phyloP scores from a whole-genome alignment of 371 early-diverging fungal species.

The Paraphysoderma sedebokerense region DNA sequence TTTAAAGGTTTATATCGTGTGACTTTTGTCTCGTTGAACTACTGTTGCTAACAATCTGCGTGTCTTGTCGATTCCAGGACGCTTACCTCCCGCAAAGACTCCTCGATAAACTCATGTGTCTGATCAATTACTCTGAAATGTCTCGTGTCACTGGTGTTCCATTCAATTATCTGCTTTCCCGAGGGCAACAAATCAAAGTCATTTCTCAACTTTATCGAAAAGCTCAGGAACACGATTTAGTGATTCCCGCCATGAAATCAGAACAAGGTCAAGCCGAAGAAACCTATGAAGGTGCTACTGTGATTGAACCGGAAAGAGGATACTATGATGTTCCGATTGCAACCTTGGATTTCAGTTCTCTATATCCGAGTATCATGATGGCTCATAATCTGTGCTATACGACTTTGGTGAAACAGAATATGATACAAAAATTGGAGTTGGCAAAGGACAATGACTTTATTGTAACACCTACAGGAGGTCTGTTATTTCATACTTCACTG shows the following conservation, averaged over 20 bases:
- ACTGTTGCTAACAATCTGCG: neutral
- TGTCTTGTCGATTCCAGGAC: conserved; percentile 42
- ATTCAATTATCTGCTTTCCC: conserved; percentile 84
- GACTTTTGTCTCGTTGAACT: neutral
- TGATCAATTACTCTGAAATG: conserved; percentile 98
- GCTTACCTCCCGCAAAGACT: conserved; percentile 93
- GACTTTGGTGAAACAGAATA: conserved; percentile 42
- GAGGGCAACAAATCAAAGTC: conserved; percentile 98
- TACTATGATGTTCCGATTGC: conserved; percentile 95
- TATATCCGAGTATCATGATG: conserved; percentile 99
- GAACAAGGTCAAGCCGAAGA: conserved; percentile 60
- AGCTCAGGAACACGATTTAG: conserved; percentile 61
- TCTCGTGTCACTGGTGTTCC: conserved; percentile 97
- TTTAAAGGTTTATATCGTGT: conserved; percentile 39
- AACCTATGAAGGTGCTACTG: conserved; percentile 96
- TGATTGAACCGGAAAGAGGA: conserved; percentile 95
- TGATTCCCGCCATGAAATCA: conserved; percentile 79
- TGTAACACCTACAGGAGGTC: conserved; percentile 71
- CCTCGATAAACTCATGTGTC: conserved; percentile 91
- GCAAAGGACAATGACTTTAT: conserved; percentile 66
- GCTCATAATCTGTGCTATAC: conserved; percentile 99
- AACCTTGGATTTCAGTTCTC: conserved; percentile 97
- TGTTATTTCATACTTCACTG: too few relatives aligned
- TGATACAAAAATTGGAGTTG: conserved; percentile 41
- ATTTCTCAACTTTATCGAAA: conserved; percentile 92